phyloP scores from a whole-genome alignment of 257 asterid genomes.

The Nicotiana benthamiana region DNA sequence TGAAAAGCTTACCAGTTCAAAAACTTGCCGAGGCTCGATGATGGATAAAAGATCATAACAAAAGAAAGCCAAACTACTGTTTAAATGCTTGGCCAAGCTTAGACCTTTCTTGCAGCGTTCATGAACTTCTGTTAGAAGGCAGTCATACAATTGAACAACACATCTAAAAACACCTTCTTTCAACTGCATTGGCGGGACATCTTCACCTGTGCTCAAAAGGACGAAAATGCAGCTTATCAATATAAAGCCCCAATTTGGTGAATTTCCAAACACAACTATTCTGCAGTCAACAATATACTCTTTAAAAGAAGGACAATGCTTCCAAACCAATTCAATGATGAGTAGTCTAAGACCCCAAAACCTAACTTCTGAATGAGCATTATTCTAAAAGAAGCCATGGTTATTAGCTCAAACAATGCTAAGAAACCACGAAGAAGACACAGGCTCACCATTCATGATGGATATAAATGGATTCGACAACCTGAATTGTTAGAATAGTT shows the following conservation, averaged over 20 bases:
- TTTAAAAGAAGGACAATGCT: neutral
- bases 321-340: neutral
- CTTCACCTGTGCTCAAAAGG: slow-evolving; percentile 58
- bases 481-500: no score
- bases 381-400: neutral
- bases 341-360: neutral
- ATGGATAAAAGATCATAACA: slow-evolving; percentile 93
- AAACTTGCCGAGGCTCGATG: slow-evolving; percentile 97
- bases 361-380: neutral
- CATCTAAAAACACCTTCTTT: slow-evolving; percentile 96
- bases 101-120: slow-evolving; percentile 98
- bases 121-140: slow-evolving; percentile 97
- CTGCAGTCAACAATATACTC: neutral
- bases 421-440: neutral
- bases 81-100: slow-evolving; percentile 86
- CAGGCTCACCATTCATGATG: neutral
- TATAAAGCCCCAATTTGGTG: neutral
- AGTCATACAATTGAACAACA: slow-evolving; percentile 87
- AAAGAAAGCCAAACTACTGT: slow-evolving; percentile 97
- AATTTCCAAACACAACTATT: neutral
- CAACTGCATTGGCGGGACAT: slow-evolving; percentile 96
- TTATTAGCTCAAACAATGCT: neutral
- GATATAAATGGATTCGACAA: neutral
- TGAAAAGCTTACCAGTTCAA: slow-evolving; percentile 76
- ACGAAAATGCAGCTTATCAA: neutral